phyloP scores from a whole-genome alignment of 139 green algal species.

The Closterium sp. region DNA sequence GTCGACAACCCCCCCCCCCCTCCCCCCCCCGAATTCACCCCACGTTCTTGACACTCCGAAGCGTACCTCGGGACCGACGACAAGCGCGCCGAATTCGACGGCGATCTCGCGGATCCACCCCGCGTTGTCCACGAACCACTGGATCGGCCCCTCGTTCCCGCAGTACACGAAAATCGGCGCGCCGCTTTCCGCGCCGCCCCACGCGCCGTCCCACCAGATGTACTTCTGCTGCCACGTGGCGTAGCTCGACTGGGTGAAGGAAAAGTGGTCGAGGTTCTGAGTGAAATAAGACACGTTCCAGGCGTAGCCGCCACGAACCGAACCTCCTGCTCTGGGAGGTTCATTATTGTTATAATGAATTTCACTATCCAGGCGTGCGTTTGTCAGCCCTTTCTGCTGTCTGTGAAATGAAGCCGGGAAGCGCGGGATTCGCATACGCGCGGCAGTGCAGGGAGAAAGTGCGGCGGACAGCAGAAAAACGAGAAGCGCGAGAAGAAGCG shows the following conservation, averaged over 20 bases:
- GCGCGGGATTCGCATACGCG: not conserved
- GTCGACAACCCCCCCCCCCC: no score
- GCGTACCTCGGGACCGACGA: slow-evolving; percentile 48
- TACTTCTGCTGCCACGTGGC: slow-evolving; percentile 52
- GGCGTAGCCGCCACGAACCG: not conserved
- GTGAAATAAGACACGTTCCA: slow-evolving; percentile 6
- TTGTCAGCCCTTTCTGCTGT: not conserved
- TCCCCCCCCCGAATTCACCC: no score
- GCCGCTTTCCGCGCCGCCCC: slow-evolving; percentile 22
- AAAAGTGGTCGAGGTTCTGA: slow-evolving; percentile 52
- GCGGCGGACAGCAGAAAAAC: not conserved
- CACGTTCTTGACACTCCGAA: no score
- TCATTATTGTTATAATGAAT: not conserved
- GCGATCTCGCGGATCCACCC: slow-evolving; percentile 52
- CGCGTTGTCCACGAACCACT: slow-evolving; percentile 49
- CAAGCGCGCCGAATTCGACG: slow-evolving; percentile 31
- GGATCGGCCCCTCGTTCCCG: slow-evolving; percentile 48
- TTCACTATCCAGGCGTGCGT: not conserved
- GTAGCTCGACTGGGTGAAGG: not conserved
- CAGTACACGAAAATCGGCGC: slow-evolving; percentile 56
- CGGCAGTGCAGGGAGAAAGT: not conserved
- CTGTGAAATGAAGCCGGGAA: not conserved
- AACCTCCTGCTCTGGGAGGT: not conserved
- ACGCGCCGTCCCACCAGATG: slow-evolving; percentile 43
- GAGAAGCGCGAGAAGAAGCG: not conserved